Conservation (phyloP, 2,329 filamentous ascomycete species). For the Cercospora sesami region DNA sequence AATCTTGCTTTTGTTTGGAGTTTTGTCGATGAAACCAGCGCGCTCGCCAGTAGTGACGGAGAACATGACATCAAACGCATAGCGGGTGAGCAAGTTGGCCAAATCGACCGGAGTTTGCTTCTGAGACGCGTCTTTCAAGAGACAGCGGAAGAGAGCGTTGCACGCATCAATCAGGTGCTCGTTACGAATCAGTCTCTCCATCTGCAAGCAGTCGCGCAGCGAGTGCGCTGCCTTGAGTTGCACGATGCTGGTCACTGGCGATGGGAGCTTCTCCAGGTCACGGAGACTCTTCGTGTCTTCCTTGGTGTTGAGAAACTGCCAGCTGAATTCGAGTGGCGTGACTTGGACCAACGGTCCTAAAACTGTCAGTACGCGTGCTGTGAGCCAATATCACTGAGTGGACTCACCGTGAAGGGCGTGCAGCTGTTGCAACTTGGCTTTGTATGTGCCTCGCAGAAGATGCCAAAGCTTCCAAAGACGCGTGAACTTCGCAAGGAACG, state of each 20-base stretch:
- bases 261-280: neutral
- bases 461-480: slow-evolving; percentile 27
- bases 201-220: slow-evolving; percentile 10
- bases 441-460: slow-evolving; percentile 25
- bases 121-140: slow-evolving; percentile 10
- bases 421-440: slow-evolving; percentile 16
- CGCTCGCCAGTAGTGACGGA: slow-evolving; percentile 25
- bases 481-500: slow-evolving; percentile 27
- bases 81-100: slow-evolving; percentile 21
- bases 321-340: slow-evolving; percentile 14
- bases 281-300: neutral
- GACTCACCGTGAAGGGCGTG: slow-evolving; percentile 23
- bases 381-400: neutral
- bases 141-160: slow-evolving; percentile 19
- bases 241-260: neutral
- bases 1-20: slow-evolving; percentile 14
- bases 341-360: slow-evolving; percentile 27
- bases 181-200: slow-evolving; percentile 23
- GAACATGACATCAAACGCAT: slow-evolving; percentile 31
- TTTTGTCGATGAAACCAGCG: slow-evolving; percentile 25
- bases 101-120: slow-evolving; percentile 18
- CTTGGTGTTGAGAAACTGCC: neutral
- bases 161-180: slow-evolving; percentile 27
- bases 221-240: neutral
- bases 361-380: neutral